Evolutionary conservation across 768 basidiomycete genomes (phyloP).

Genomic region (Fomitopsis pulvina): DNA sequence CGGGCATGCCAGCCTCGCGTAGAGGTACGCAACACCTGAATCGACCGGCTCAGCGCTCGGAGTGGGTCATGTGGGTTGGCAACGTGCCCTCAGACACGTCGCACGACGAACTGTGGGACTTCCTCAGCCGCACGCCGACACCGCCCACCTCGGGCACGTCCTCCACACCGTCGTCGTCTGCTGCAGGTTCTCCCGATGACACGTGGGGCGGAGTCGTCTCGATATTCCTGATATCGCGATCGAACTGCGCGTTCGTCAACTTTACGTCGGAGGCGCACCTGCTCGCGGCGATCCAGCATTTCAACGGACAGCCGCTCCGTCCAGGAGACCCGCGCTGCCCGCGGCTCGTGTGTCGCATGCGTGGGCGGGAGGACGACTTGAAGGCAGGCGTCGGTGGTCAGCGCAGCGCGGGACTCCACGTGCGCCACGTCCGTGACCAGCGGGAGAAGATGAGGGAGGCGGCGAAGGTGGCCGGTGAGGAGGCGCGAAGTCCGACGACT

Average conservation of each 20-base stretch:
- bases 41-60: conserved; percentile 67
- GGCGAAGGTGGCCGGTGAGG: conserved; percentile 12
- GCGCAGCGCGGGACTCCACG: conserved; percentile 79
- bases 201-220: conserved; percentile 57
- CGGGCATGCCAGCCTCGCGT: not conserved
- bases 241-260: conserved; percentile 92
- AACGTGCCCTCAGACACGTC: conserved; percentile 83
- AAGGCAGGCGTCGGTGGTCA: conserved; percentile 90
- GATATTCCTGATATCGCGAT: conserved; percentile 92
- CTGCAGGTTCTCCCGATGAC: not conserved
- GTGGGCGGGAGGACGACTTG: conserved; percentile 77
- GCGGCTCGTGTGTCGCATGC: conserved; percentile 74
- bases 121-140: conserved; percentile 49
- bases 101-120: conserved; percentile 80
- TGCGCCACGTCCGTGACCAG: conserved; percentile 69
- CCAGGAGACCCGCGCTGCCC: conserved; percentile 68
- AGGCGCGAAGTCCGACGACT: conserved; percentile 10
- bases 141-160: conserved; percentile 8
- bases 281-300: conserved; percentile 57
- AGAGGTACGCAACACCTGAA: conserved; percentile 65
- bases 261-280: conserved; percentile 61
- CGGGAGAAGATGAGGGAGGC: conserved; percentile 30
- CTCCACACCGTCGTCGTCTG: conserved; percentile 3
- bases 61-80: conserved; percentile 97
- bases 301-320: conserved; percentile 68